A percentile compares a stretch with the other conserved stretches of the same genome.
Evolutionary conservation across 306 rosid genomes (phyloP).

Genomic region (Parietaria judaica): DNA sequence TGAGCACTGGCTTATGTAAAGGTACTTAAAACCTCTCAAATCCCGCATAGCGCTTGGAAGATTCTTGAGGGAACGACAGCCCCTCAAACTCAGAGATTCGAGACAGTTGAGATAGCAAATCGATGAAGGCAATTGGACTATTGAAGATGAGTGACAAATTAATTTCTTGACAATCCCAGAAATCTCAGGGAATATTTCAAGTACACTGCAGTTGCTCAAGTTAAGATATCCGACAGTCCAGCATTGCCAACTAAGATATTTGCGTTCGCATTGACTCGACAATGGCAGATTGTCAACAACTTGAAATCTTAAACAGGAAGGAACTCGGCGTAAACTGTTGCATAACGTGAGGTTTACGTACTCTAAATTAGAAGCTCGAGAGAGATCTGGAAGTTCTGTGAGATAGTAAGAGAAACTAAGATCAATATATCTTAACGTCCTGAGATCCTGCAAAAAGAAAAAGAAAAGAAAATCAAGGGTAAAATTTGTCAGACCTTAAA

Average conservation of each 20-base stretch:
- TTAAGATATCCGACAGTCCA: not conserved
- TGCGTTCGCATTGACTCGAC: too few species aligned
- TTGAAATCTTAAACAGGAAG: not conserved
- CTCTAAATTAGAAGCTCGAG: conserved; percentile 1
- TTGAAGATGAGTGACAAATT: not conserved
- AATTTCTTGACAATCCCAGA: not conserved
- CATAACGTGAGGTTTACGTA: not conserved
- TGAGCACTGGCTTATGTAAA: not conserved
- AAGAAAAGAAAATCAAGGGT: not conserved
- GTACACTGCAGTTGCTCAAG: not conserved
- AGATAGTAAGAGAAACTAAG: not conserved
- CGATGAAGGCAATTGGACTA: not conserved
- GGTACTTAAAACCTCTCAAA: not conserved
- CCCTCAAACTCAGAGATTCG: not conserved
- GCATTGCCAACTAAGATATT: too few species aligned
- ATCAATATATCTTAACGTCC: not conserved
- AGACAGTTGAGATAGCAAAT: not conserved
- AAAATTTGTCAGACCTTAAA: not conserved
- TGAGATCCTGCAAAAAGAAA: conserved; percentile 4
- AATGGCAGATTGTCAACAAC: too few species aligned
- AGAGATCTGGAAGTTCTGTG: conserved; percentile 16
- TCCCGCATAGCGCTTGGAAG: not conserved
- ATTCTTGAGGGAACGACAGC: not conserved
- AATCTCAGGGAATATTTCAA: not conserved
- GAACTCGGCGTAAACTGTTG: not conserved